Evolutionary conservation across 441 rosid species (phyloP).

Genomic region (Croton setiger): DNA sequence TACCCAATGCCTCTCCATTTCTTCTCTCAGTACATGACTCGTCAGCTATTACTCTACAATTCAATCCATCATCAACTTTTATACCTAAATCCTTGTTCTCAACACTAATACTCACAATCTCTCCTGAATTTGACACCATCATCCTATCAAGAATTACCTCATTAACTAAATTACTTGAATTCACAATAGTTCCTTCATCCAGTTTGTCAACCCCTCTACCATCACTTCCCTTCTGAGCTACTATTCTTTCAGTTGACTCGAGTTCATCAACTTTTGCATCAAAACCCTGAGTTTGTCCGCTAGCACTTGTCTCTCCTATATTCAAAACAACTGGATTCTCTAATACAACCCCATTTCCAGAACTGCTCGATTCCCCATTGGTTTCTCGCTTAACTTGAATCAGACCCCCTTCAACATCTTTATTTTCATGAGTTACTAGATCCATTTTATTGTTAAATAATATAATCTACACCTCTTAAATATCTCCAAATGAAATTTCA

Average conservation of each 20-base stretch:
- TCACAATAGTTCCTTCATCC: conserved; percentile 21
- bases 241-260: conserved; percentile 24
- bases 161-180: conserved; percentile 22
- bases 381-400: conserved; percentile 19
- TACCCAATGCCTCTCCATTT: conserved; percentile 22
- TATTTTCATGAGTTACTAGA: conserved; percentile 15
- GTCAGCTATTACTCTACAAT: conserved; percentile 13
- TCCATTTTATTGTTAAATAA: conserved; percentile 34
- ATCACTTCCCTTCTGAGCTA: conserved; percentile 12
- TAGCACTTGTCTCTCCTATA: conserved; percentile 19
- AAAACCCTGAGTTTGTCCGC: conserved; percentile 26
- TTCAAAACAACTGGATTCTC: conserved; percentile 26
- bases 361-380: conserved; percentile 24
- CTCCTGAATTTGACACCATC: conserved; percentile 24
- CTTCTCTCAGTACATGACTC: conserved; percentile 10
- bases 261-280: conserved; percentile 18
- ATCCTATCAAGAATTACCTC: conserved; percentile 28
- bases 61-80: conserved; percentile 24
- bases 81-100: conserved; percentile 24
- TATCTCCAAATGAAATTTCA: conserved; percentile 19
- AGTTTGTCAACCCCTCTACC: conserved; percentile 18
- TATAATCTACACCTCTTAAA: conserved; percentile 14
- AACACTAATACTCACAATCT: conserved; percentile 15
- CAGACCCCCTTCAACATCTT: conserved; percentile 20
- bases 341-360: conserved; percentile 19